phyloP scores from a whole-genome alignment of 192 early-diverging fungal species.

The Allomyces arbusculus region DNA sequence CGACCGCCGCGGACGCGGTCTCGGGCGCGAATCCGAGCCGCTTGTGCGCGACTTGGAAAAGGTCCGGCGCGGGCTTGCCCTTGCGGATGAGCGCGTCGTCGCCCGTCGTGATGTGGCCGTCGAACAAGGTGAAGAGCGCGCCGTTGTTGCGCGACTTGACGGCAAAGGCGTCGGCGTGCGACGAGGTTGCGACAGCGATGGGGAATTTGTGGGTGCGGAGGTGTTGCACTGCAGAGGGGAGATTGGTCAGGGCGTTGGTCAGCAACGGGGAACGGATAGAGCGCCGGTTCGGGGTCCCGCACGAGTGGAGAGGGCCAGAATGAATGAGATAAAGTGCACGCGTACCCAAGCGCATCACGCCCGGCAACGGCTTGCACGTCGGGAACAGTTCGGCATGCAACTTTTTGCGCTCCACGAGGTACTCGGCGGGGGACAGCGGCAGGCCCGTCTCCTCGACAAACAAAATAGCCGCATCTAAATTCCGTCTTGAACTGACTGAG shows the following conservation, averaged over 20 bases:
- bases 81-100: conserved; percentile 17
- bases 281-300: no score
- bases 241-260: no score
- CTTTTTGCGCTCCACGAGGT: not conserved
- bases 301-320: no score
- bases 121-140: conserved; percentile 27
- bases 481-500: not conserved
- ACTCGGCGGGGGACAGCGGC: not conserved
- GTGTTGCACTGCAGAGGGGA: conserved; percentile 8
- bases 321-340: not conserved
- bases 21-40: conserved; percentile 8
- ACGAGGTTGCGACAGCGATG: conserved; percentile 25
- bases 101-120: conserved; percentile 17
- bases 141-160: conserved; percentile 20
- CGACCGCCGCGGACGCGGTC: conserved; percentile 6
- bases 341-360: not conserved
- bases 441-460: not conserved
- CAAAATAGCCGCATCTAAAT: not conserved
- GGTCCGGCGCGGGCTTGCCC: conserved; percentile 31
- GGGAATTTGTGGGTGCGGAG: conserved; percentile 19
- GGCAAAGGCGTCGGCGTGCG: conserved; percentile 15
- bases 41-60: conserved; percentile 19
- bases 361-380: not conserved
- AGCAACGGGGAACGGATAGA: no score
- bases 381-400: not conserved